phyloP scores from a whole-genome alignment of 1,284 basidiomycete species.

The Gastroboletus turbinatus region DNA sequence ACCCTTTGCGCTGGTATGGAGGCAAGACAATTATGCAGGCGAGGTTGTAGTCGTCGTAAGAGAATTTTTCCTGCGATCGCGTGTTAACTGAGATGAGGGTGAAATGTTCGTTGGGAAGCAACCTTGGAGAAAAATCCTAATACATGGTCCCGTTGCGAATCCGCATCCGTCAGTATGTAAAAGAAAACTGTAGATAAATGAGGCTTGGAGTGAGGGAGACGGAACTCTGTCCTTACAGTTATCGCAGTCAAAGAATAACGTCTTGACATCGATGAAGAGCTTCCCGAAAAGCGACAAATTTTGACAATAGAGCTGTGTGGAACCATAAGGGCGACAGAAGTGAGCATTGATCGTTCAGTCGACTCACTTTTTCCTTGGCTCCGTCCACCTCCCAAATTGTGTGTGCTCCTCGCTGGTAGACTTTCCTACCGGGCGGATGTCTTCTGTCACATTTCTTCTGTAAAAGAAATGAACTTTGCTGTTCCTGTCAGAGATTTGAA shows the following conservation, averaged over 20 bases:
- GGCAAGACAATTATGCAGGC: slow-evolving; percentile 97
- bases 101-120: slow-evolving; percentile 1
- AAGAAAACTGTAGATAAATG: slow-evolving; percentile 69
- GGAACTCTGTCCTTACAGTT: slow-evolving; percentile 54
- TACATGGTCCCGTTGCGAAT: slow-evolving; percentile 68
- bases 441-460: slow-evolving; percentile 73
- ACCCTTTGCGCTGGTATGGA: slow-evolving; percentile 88
- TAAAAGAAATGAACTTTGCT: slow-evolving; percentile 8
- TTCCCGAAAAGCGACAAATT: slow-evolving; percentile 96
- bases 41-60: slow-evolving; percentile 96
- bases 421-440: slow-evolving; percentile 86
- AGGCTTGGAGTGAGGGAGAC: neutral
- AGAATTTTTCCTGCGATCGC: slow-evolving; percentile 78
- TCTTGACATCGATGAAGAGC: slow-evolving; percentile 99
- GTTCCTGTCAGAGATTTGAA: slow-evolving; percentile 1
- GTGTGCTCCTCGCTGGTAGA: slow-evolving; percentile 89
- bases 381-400: slow-evolving; percentile 97
- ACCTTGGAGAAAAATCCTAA: slow-evolving; percentile 97
- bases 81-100: slow-evolving; percentile 4
- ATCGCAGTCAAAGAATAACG: slow-evolving; percentile 91
- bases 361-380: slow-evolving; percentile 65
- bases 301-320: slow-evolving; percentile 85
- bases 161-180: slow-evolving; percentile 90
- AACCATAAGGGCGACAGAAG: neutral
- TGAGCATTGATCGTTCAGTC: slow-evolving; percentile 25